Evolutionary conservation across 2,329 filamentous ascomycete genomes (phyloP), one percentile per base, ranked within the genome.

Genomic region (Lojkania enalia): DNA sequence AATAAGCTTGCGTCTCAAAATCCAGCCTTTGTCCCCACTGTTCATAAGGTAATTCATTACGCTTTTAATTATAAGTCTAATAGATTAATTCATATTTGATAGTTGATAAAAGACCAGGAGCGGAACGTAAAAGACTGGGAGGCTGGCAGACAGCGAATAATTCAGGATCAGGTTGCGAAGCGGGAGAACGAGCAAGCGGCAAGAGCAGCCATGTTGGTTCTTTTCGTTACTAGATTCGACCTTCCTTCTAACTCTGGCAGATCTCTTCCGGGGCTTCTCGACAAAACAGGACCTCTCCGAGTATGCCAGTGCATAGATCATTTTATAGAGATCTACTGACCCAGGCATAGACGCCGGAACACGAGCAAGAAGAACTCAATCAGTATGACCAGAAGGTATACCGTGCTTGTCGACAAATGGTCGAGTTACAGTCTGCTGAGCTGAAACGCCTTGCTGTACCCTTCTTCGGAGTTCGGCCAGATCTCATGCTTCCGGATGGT

Each of bases 361-460:
- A 77, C 36, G 70, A 82, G 35, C 64, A 75, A 23, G 71, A 74
- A 36, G 84, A 87, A 61, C 66, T 87, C 5, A 61, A 70, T 20
- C 71, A 72, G 15, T 86, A 83, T 58, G 82, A 86, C 52, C 66
- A 69, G 40, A 87, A 87, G 58, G 80, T 87, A 13, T 80, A 85
- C 54, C 75, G 72, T 42, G 83, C 82, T 2, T 77, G 79, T 39
- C 67, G 68, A 30, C 72, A 79, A 9, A 85, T 87, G 83, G 74
- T 78, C 0, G 71, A 74, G n/a, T 77, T 77, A 12, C 80, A 85
- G 66, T 74, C 71, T 5, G 63, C 67, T 1, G 80, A 82, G 51
- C 63, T 87, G 35, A 79, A 79, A 44, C 70, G 66, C 5, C 61
- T 86, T 21, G 81, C 63, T 7, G 63, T 67, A 11, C 65, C 65